Base-by-base conservation (phyloP, 2,329 filamentous ascomycete genomes). In the Aaosphaeria arxii region DNA sequence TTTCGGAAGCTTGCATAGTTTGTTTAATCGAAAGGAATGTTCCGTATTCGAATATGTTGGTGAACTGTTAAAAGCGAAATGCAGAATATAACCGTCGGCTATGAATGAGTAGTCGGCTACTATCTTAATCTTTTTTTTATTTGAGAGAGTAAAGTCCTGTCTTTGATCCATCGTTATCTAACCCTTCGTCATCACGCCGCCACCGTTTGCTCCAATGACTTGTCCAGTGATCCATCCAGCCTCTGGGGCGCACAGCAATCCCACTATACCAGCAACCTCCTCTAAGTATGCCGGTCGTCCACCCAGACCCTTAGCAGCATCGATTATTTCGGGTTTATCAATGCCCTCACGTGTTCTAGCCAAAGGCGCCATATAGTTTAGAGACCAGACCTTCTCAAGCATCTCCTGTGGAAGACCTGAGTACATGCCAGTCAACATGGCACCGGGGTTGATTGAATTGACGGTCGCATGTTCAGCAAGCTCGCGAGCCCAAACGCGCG, bases 191-290 rank as follows among this genome's bases (percentile, higher is more conserved):
- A 84, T 81, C 51, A 76, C 78, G 78, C 89, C 83, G 2, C 88
- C 88, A 0, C 88, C 88, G 63, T 91, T 91, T 5, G 86, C 85
- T 70, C 84, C 87, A 4, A 91, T 80, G 28, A 89, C 84, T 65
- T 85, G 85, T 1, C 88, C 87, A 0, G 87, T 91, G 64, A 82
- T 83, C 86, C 86, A 91, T 9, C 74, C 78, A 13, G 79, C 78
- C 63, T 91, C 87, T 7, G 75, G 73, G 4, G 79, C 80, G 63
- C 86, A 88, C 30, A 90, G 67, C 85, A 90, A 88, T 1, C 80
- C 85, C 11, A 90, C 83, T 11, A 88, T 79, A 0, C 86, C 87
- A 0, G 86, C 86, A 63, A 90, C 77, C 71, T 90, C 87, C 31
- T 74, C 70, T 17, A 82, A 77, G 63, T 86, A 87, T 2, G 77